Base-by-base conservation (phyloP, 116 monocot species). In the Papilionanthe hybrid region DNA sequence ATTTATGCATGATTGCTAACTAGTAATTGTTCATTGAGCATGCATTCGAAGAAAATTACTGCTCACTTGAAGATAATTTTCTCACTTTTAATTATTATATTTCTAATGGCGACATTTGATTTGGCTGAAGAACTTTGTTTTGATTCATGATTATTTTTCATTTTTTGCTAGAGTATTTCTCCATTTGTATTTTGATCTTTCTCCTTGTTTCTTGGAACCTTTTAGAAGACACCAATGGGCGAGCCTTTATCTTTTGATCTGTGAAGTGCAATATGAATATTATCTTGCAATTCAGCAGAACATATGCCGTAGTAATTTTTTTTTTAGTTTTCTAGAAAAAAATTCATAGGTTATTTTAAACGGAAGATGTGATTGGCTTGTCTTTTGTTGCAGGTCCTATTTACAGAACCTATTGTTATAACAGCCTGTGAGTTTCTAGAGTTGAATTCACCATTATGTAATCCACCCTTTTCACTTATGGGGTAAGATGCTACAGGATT, bases 391-490 rank as follows among this genome's bases (percentile, higher is more conserved):
- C 81, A 94, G 98, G 94, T 98, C 30, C 75, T 92, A 9, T 98
- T 98, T 85, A 85, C 91, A 25, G 98, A 94, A 78, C 94, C 98
- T 25, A 86, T 98, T 78, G 88, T 98, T 25, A 78, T 98, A 48
- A 93, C 93, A 41, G 93, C 91, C 72, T 98, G 94, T 77, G 98
- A 98, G 85, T 91, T 98, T 87, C 89, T 98, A 42, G 98, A 98
- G 91, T 93, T 92, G 87, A 94, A 89, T 87, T 88, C 98, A 42
- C 82, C 94, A 5, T 88, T 93, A 75, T 92, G 90, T 72, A 80
- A 83, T 65, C 86, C 93, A 72, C 84, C 84, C 19, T 74, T 93
- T 79, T 88, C 95, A 7, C 87, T 98, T 77, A 48, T 89, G 60
- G 98, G 98, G 98, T 98, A 91, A 82, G 10, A 13, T 57, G 53